Evolutionary conservation across 768 basidiomycete species (phyloP).

Genomic region (Lyophyllum decastes): DNA sequence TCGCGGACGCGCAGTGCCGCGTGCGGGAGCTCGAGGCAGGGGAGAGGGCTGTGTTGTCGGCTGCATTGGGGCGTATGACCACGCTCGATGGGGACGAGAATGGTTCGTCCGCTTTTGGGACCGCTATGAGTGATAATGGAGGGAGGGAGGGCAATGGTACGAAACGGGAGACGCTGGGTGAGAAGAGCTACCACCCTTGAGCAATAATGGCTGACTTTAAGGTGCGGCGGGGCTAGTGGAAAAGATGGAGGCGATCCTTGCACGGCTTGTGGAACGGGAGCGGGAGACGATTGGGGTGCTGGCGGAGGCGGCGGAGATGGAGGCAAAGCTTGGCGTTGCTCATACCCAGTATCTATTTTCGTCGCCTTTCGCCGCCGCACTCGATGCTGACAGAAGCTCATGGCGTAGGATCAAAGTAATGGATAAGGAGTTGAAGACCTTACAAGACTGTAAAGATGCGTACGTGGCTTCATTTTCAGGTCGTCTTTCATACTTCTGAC

Average conservation of each 20-base stretch:
- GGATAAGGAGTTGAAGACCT: neutral
- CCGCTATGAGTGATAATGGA: neutral
- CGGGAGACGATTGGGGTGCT: constrained; percentile 26
- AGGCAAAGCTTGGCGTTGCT: constrained; percentile 22
- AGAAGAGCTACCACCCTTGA: too few relatives aligned
- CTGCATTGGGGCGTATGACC: constrained; percentile 16
- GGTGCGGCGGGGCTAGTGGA: constrained; percentile 17
- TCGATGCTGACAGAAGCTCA: neutral
- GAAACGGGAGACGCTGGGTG: neutral
- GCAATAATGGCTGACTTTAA: too few relatives aligned
- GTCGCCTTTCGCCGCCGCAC: neutral
- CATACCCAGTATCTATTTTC: neutral
- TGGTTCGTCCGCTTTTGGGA: too few relatives aligned
- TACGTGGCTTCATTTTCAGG: neutral
- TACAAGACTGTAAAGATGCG: constrained; percentile 1
- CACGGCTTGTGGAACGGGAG: constrained; percentile 27
- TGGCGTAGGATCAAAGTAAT: neutral
- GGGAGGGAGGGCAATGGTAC: too few relatives aligned
- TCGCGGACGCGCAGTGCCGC: constrained; percentile 32
- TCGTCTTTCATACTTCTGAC: too few relatives aligned
- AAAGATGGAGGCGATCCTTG: constrained; percentile 23
- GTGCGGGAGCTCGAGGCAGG: constrained; percentile 37
- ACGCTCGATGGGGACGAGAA: neutral
- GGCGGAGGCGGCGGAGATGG: constrained; percentile 20
- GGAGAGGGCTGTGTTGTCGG: constrained; percentile 22